phyloP scores from a whole-genome alignment of 164 flowering plant species.

The Annona cherimola region DNA sequence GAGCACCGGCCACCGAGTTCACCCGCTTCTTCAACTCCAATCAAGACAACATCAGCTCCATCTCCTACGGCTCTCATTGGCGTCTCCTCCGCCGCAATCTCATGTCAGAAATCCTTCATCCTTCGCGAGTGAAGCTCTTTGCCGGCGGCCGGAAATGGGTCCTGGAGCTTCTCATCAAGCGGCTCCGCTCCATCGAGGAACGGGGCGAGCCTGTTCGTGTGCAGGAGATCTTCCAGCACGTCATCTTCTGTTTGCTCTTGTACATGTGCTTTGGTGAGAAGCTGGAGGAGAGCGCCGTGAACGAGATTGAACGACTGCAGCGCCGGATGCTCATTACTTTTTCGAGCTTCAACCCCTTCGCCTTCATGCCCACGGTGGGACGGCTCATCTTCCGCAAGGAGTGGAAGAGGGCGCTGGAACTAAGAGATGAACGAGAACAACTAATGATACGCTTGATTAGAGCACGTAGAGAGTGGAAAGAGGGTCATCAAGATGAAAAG shows the following conservation, averaged over 20 bases:
- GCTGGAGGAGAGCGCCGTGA: slow-evolving; percentile 19
- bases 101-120: slow-evolving; percentile 25
- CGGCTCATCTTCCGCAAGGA: slow-evolving; percentile 21
- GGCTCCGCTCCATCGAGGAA: slow-evolving; percentile 1
- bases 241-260: slow-evolving; percentile 14
- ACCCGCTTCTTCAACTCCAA: slow-evolving; percentile 12
- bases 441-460: slow-evolving; percentile 28
- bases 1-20: slow-evolving; percentile 21
- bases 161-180: slow-evolving; percentile 7
- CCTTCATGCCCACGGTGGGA: slow-evolving; percentile 25
- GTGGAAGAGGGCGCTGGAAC: slow-evolving; percentile 9
- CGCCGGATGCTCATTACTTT: slow-evolving; percentile 3
- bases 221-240: slow-evolving; percentile 20
- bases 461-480: neutral
- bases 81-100: slow-evolving; percentile 39
- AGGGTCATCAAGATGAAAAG: neutral
- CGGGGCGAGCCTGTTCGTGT: neutral
- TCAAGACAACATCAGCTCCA: slow-evolving; percentile 26
- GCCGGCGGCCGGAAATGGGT: slow-evolving; percentile 29
- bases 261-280: slow-evolving; percentile 31
- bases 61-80: slow-evolving; percentile 40
- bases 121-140: slow-evolving; percentile 26
- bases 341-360: slow-evolving; percentile 8
- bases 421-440: slow-evolving; percentile 13
- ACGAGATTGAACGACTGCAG: slow-evolving; percentile 17